Evolutionary conservation across 1,139 yeast species (phyloP), one percentile per base, ranked within the genome.

Genomic region (Debaryomyces singareniensis): DNA sequence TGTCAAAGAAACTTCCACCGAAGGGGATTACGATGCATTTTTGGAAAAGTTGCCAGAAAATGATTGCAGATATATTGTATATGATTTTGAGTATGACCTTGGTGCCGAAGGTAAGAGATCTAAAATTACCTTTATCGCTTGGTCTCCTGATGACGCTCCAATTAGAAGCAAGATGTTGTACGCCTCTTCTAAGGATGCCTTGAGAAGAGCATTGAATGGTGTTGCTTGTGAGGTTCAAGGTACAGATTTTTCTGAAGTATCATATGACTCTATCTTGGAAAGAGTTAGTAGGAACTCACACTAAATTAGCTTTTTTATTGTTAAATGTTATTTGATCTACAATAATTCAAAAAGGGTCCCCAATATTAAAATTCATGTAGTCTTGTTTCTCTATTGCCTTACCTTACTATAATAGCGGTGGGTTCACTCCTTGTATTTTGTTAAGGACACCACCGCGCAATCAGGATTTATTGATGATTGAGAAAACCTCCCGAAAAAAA

Each of bases 71-170:
- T 93, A 91, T 58, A 98, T 98, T 38, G 78, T 93, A 38, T 91
- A 87, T 65, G 97, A 89, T 64, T 89, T 91, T 49, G 96, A 89
- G 65, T 91, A 87, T 63, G 96, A 87, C 58, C 68, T 85, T 41
- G 76, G 84, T 44, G 76, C 76, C 29, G 97, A 91, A 64, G 98
- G 98, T 56, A 86, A 86, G 73, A 83, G 93, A 71, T 80, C 89
- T 53, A 91, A 91, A 75, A 83, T 91, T 51, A 80, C 89, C 37
- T 91, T 91, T 67, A 83, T 61, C 71, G 82, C 93, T 45, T 91
- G 99, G 99, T 79, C 96, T 40, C 98, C 98, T 51, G 98, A 93
- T 58, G 83, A 94, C 39, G 96, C 97, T 32, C 86, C 94, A 39
- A 78, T 93, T 51, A 83, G 87, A 68, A 61, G 93, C 49, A 91